A percentile compares a stretch with the other conserved stretches of the same genome.
Evolutionary conservation across 495 filamentous ascomycete species (phyloP).

Genomic region (Tuber calosporum): DNA sequence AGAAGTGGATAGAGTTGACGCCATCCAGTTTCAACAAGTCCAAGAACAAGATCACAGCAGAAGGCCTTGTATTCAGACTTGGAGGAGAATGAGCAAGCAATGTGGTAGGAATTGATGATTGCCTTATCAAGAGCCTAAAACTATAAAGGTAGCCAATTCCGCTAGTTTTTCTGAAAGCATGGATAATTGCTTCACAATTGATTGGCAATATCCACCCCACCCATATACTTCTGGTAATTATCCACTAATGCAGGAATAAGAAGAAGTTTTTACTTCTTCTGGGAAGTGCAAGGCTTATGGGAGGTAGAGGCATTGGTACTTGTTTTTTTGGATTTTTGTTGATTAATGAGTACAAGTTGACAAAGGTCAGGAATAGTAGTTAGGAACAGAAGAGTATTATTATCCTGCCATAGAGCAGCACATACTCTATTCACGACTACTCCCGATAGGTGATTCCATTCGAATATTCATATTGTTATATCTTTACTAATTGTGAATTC

Average conservation of each 20-base stretch:
- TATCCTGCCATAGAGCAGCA: constrained; percentile 14
- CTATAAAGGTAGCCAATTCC: constrained; percentile 31
- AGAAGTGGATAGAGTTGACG: too few species aligned
- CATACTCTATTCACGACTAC: constrained; percentile 4
- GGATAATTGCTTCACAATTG: constrained; percentile 21
- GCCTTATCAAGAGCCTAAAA: constrained; percentile 35
- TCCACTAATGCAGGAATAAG: constrained; percentile 21
- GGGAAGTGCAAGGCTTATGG: too few species aligned
- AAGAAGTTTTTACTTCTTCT: background rate
- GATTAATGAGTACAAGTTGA: too few species aligned
- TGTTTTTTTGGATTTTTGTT: background rate
- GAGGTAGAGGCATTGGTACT: background rate
- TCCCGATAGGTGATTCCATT: too few species aligned
- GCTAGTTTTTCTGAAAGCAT: constrained; percentile 10
- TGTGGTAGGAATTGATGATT: constrained; percentile 7
- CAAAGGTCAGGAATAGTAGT: constrained; percentile 10
- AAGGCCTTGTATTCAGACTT: background rate
- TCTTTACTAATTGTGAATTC: constrained; percentile 8
- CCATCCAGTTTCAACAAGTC: background rate
- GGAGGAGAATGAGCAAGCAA: background rate
- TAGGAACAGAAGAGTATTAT: constrained; percentile 8
- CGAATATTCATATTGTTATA: constrained; percentile 1
- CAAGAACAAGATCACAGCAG: background rate
- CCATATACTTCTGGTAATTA: constrained; percentile 36
- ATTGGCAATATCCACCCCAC: constrained; percentile 32